Evolutionary conservation across 805 yeast genomes (phyloP), one percentile per base, ranked within the genome.

Genomic region (Saccharomycopsis schoenii): DNA sequence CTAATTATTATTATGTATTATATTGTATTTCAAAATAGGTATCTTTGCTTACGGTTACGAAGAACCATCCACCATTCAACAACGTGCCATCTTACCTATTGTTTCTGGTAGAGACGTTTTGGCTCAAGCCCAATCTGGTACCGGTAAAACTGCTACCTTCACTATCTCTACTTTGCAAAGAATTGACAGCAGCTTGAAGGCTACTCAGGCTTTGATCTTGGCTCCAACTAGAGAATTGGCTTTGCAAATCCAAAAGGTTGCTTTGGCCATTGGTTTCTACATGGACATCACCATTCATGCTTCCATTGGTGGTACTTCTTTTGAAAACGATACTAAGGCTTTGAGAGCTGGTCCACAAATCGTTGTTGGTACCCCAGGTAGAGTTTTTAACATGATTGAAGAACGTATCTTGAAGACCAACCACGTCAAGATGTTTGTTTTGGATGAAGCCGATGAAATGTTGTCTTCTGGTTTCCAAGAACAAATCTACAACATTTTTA

Each of bases 161-260:
- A 79, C 89, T 65, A 90, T 93, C 67, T 86, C 86, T 68, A 84
- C 85, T 70, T 80, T 84, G 70, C 86, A 83, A 75, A 82, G 81
- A 75, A 82, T 91, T 64, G 97, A 92, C 74, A 81, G 85, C 68
- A 77, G 79, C 67, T 77, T 81, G 72, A 82, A 84, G 73, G 81
- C 85, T 65, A 85, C 96, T 66, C 97, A 91, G 81, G 98, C 97
- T 64, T 82, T 94, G 72, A 90, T 94, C 68, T 82, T 93, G 68
- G 93, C 97, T 61, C 98, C 99, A 70, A 93, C 99, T 68, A 87
- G 99, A 80, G 99, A 93, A 80, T 83, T 94, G 75, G 98, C 98
- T 57, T 80, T 85, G 68, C 99, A 94, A 81, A 94, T 94, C 74
- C 96, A 90, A 78, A 89, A 86, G 73, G 99, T 94, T 68, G 89